Conservation (phyloP, 1,139 yeast species). For the Magnusiomyces clavatus region DNA sequence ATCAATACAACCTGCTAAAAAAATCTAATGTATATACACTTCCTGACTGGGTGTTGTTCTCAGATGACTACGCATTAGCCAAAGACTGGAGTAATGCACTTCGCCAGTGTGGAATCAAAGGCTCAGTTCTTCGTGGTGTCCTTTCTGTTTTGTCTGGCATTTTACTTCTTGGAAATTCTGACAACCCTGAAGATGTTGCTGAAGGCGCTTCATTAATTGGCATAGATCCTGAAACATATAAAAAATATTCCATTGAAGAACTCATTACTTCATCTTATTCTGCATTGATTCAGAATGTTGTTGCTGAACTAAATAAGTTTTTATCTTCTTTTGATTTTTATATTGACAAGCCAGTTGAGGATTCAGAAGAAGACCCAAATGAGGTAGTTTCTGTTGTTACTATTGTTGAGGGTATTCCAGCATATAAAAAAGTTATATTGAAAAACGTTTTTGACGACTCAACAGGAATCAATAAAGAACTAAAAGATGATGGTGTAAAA, state of each 20-base stretch:
- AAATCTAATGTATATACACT: constrained; percentile 28
- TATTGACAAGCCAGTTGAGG: constrained; percentile 17
- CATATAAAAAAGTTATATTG: constrained; percentile 24
- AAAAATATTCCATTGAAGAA: constrained; percentile 26
- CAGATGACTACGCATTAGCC: constrained; percentile 35
- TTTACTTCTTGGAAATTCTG: constrained; percentile 31
- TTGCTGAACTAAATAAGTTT: constrained; percentile 30
- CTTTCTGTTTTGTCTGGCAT: constrained; percentile 34
- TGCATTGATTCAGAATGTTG: constrained; percentile 29
- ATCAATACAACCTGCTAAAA: constrained; percentile 29
- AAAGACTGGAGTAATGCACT: constrained; percentile 37
- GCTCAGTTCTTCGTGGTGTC: constrained; percentile 28
- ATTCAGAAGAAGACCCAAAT: constrained; percentile 22
- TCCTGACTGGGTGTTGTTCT: constrained; percentile 33
- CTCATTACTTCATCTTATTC: constrained; percentile 31
- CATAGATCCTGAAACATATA: constrained; percentile 27
- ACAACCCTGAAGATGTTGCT: constrained; percentile 28
- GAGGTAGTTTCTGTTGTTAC: constrained; percentile 33
- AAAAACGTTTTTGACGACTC: constrained; percentile 33
- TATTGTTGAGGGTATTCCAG: constrained; percentile 29
- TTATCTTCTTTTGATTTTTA: constrained; percentile 26
- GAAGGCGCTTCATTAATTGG: constrained; percentile 37
- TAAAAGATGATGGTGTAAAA: constrained; percentile 33
- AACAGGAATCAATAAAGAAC: constrained; percentile 33
- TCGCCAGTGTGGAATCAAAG: constrained; percentile 31